Conservation (phyloP, 306 rosid species). For the Cicer yamashitae region DNA sequence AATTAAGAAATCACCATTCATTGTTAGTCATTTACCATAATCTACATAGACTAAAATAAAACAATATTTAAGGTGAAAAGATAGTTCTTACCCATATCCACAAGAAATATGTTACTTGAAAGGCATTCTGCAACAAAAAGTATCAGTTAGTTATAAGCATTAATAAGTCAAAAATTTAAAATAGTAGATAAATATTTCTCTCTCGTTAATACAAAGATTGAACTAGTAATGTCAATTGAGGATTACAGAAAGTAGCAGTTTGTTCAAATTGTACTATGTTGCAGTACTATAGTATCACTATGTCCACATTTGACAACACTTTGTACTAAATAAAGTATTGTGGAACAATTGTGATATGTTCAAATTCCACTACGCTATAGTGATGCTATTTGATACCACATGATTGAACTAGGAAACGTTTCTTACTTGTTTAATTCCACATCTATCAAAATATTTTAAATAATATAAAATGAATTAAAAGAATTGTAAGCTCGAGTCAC, state of each 20-base stretch:
- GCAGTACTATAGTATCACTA: too few species aligned
- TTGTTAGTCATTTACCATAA: constrained; percentile 15
- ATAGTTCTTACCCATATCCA: constrained; percentile 82
- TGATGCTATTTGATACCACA: neutral
- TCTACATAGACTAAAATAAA: neutral
- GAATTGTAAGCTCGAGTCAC: neutral
- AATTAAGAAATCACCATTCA: constrained; percentile 36
- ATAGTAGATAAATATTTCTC: neutral
- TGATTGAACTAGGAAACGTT: neutral
- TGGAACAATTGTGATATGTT: too few species aligned
- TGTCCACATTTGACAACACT: too few species aligned
- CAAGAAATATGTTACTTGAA: constrained; percentile 84
- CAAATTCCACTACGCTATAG: too few species aligned
- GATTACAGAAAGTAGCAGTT: too few species aligned
- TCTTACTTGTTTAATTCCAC: neutral
- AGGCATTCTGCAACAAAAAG: constrained; percentile 81
- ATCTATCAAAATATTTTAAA: constrained; percentile 14
- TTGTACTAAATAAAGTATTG: too few species aligned
- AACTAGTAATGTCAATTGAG: too few species aligned
- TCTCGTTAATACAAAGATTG: neutral
- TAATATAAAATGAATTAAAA: neutral
- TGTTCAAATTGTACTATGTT: too few species aligned
- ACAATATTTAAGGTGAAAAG: constrained; percentile 20
- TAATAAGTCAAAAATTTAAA: constrained; percentile 9
- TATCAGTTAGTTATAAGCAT: constrained; percentile 28